Conservation (phyloP, 495 filamentous ascomycete genomes). For the Friedmanniomyces simplex region DNA sequence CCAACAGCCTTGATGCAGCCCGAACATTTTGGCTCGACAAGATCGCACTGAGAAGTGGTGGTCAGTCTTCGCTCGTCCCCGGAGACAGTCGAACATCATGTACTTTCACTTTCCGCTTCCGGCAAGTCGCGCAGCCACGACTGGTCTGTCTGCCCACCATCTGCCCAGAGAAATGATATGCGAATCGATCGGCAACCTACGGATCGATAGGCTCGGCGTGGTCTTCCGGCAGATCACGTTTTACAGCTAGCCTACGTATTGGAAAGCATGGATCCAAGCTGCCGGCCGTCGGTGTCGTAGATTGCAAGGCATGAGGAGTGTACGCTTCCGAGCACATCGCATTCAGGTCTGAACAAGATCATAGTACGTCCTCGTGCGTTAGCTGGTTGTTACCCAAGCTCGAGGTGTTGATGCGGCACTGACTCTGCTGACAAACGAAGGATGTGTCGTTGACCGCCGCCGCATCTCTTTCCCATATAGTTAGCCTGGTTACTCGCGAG, state of each 20-base stretch:
- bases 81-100: not conserved
- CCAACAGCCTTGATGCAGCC: slow-evolving; percentile 2
- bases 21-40: not conserved
- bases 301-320: too few species aligned
- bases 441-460: not conserved
- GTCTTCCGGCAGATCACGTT: too few species aligned
- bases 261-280: too few species aligned
- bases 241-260: too few species aligned
- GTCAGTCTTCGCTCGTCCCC: not conserved
- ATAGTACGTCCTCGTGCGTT: too few species aligned
- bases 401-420: too few species aligned
- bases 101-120: slow-evolving; percentile 8
- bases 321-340: too few species aligned
- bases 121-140: slow-evolving; percentile 1
- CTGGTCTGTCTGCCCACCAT: slow-evolving; percentile 5
- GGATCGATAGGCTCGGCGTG: too few species aligned
- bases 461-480: not conserved
- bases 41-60: not conserved
- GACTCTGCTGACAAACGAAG: not conserved
- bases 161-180: not conserved
- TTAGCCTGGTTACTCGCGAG: not conserved
- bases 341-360: too few species aligned
- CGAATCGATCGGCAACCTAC: too few species aligned
- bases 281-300: too few species aligned
- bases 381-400: too few species aligned